These are phyloP conservation scores for Fusarium papillatum DNA, from an alignment of 2,329 filamentous ascomycete species.

Conservation along the genomic window DNA sequence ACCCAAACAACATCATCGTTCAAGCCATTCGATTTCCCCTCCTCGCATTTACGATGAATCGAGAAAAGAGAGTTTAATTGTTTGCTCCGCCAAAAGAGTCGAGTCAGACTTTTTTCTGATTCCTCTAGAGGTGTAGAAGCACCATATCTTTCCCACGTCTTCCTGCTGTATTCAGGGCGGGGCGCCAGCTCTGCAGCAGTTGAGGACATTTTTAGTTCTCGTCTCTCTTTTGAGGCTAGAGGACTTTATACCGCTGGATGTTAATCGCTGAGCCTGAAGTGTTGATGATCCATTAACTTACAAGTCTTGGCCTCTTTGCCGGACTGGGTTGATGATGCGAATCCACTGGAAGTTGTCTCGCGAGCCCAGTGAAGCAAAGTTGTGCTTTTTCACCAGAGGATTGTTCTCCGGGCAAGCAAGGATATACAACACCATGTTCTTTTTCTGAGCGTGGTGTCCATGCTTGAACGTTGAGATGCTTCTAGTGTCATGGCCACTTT, in stretches of 20 bases:
- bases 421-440: not conserved
- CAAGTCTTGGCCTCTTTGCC: slow-evolving; percentile 13
- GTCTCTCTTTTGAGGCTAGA: not conserved
- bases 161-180: slow-evolving; percentile 28
- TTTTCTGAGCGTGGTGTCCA: not conserved
- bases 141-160: slow-evolving; percentile 12
- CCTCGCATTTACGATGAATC: slow-evolving; percentile 21
- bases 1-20: slow-evolving; percentile 12
- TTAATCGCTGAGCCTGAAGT: slow-evolving; percentile 34
- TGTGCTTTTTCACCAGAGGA: slow-evolving; percentile 1
- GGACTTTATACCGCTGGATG: slow-evolving; percentile 26
- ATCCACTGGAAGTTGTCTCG: slow-evolving; percentile 36
- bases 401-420: slow-evolving; percentile 12
- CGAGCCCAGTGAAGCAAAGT: slow-evolving; percentile 29
- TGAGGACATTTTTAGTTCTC: slow-evolving; percentile 14
- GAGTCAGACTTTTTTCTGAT: not conserved
- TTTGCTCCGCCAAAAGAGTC: slow-evolving; percentile 18
- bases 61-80: slow-evolving; percentile 4
- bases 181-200: slow-evolving; percentile 28
- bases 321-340: slow-evolving; percentile 29
- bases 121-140: slow-evolving; percentile 20
- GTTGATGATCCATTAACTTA: slow-evolving; percentile 30
- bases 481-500: slow-evolving; percentile 3
- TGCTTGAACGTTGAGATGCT: slow-evolving; percentile 11
- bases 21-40: not conserved